phyloP scores from a whole-genome alignment of 78 protist genomes.

The Planoprotostelium fungivorum region DNA sequence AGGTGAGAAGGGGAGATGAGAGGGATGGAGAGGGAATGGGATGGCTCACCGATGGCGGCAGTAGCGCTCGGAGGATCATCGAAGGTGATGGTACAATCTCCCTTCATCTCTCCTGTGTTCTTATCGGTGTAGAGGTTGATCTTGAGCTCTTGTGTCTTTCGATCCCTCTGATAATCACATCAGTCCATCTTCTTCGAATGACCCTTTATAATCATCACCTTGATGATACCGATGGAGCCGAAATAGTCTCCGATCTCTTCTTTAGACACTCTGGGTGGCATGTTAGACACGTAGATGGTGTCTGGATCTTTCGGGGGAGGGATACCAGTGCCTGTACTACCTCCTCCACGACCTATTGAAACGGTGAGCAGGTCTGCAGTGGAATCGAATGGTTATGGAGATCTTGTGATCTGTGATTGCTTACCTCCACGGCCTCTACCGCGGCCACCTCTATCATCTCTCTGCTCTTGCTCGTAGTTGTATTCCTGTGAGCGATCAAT shows the following conservation, averaged over 20 bases:
- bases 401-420: background rate
- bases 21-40: background rate
- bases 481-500: background rate
- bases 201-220: background rate
- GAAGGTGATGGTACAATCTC: background rate
- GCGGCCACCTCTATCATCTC: background rate
- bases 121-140: background rate
- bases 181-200: too few relatives aligned
- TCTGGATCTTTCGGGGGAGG: background rate
- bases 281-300: background rate
- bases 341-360: background rate
- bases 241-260: background rate
- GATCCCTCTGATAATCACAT: background rate
- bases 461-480: background rate
- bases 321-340: too few relatives aligned
- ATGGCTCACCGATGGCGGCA: background rate
- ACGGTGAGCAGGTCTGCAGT: background rate
- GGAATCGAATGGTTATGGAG: background rate
- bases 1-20: background rate
- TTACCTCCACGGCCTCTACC: background rate
- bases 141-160: background rate
- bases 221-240: background rate
- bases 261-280: background rate
- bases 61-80: background rate
- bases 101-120: background rate